These are phyloP conservation scores for Fusarium ambrosium DNA, from an alignment of 2,329 filamentous ascomycete genomes.

Conservation along the genomic window DNA sequence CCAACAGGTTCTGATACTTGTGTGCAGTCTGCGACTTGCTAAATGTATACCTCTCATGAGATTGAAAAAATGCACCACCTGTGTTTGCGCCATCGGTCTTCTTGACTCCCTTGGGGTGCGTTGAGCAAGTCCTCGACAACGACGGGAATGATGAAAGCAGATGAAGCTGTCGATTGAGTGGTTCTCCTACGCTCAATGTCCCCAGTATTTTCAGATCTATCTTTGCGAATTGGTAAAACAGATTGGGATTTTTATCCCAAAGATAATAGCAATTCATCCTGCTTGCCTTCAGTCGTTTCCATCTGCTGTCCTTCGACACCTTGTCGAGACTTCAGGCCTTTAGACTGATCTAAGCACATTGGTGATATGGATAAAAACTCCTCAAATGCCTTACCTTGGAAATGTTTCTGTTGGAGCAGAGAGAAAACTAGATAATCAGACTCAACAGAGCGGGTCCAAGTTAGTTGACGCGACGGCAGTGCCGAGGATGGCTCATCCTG, in stretches of 20 bases:
- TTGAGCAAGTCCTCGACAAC: background rate
- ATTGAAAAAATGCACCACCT: background rate
- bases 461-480: background rate
- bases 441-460: background rate
- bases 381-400: background rate
- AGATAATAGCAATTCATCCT: background rate
- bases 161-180: background rate
- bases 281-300: background rate
- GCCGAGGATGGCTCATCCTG: background rate
- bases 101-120: background rate
- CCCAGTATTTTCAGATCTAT: too few relatives aligned
- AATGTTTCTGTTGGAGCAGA: background rate
- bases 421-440: background rate
- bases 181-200: too few relatives aligned
- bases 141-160: background rate
- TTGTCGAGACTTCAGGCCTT: background rate
- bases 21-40: too few relatives aligned
- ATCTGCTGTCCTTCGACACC: background rate
- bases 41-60: background rate
- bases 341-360: background rate
- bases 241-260: background rate
- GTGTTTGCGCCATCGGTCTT: background rate
- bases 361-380: background rate
- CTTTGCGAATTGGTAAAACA: background rate
- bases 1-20: background rate